A percentile compares a stretch with the other conserved stretches of the same genome.
These are phyloP conservation scores for Lactifluus rugatus DNA, from an alignment of 768 basidiomycete genomes.

Conservation along the genomic window DNA sequence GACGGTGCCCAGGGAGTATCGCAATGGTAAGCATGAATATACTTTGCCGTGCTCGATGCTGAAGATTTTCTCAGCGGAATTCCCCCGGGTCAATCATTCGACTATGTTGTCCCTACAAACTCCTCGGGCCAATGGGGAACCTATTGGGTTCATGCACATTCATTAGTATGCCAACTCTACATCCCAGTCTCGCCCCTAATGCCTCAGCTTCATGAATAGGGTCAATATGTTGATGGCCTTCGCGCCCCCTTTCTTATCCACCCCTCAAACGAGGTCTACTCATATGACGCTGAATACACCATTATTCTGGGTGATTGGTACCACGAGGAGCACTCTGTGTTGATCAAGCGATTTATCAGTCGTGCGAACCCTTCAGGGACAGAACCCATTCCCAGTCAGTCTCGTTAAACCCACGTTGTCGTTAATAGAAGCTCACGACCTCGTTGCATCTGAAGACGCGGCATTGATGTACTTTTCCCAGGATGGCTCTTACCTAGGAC, in stretches of 20 bases:
- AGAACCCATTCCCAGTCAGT: slow-evolving; percentile 77
- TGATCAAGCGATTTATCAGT: slow-evolving; percentile 59
- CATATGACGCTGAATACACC: slow-evolving; percentile 87
- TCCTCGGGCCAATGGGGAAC: slow-evolving; percentile 66
- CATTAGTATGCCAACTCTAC: slow-evolving; percentile 31
- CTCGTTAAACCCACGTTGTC: background rate
- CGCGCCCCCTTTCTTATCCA: slow-evolving; percentile 80
- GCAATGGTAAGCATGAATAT: slow-evolving; percentile 55
- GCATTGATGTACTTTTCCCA: slow-evolving; percentile 78
- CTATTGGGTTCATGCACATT: slow-evolving; percentile 73
- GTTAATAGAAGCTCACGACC: background rate
- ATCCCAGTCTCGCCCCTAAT: background rate
- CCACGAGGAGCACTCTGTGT: slow-evolving; percentile 56
- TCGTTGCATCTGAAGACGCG: slow-evolving; percentile 40
- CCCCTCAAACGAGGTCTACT: slow-evolving; percentile 50
- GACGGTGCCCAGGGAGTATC: slow-evolving; percentile 79
- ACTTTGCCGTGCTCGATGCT: background rate
- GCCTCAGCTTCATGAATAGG: slow-evolving; percentile 30
- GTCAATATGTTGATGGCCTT: slow-evolving; percentile 89
- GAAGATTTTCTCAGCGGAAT: slow-evolving; percentile 47
- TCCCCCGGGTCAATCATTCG: slow-evolving; percentile 58
- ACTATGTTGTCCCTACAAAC: slow-evolving; percentile 66
- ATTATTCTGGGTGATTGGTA: slow-evolving; percentile 90
- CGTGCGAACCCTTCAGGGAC: slow-evolving; percentile 71
- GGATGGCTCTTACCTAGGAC: slow-evolving; percentile 58